Conservation (phyloP, 345 rosid genomes). For the Citrus sinensis region DNA sequence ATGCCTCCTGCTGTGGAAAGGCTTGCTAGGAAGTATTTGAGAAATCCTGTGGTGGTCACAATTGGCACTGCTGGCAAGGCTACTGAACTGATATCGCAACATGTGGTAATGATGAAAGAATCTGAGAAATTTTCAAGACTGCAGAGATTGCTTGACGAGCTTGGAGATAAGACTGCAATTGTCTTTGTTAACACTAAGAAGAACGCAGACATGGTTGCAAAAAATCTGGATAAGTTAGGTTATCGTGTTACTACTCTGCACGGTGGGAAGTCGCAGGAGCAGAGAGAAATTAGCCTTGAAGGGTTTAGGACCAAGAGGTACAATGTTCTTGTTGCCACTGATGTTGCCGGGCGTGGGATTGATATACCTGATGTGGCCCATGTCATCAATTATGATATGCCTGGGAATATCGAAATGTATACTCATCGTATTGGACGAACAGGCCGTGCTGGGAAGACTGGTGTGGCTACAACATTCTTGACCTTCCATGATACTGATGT, state of each 20-base stretch:
- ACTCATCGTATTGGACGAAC: slow-evolving; percentile 97
- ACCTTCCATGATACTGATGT: slow-evolving; percentile 78
- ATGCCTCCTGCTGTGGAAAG: slow-evolving; percentile 97
- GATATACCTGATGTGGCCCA: slow-evolving; percentile 96
- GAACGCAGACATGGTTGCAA: slow-evolving; percentile 71
- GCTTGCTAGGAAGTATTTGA: slow-evolving; percentile 88
- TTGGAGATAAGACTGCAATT: slow-evolving; percentile 82
- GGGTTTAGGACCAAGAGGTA: slow-evolving; percentile 87
- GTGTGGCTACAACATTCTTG: slow-evolving; percentile 89
- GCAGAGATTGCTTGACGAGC: slow-evolving; percentile 79
- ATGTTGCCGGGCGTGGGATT: slow-evolving; percentile 94
- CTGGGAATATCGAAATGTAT: slow-evolving; percentile 78
- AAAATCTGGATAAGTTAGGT: slow-evolving; percentile 81
- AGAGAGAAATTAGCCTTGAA: slow-evolving; percentile 89
- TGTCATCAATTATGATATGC: slow-evolving; percentile 94
- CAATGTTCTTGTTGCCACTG: slow-evolving; percentile 92
- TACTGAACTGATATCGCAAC: slow-evolving; percentile 83
- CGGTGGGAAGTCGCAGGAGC: slow-evolving; percentile 95
- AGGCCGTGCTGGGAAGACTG: slow-evolving; percentile 95
- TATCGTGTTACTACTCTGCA: slow-evolving; percentile 90
- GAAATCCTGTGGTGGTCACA: slow-evolving; percentile 94
- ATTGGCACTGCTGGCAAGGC: slow-evolving; percentile 97
- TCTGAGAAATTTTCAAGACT: slow-evolving; percentile 66
- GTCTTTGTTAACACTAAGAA: slow-evolving; percentile 93
- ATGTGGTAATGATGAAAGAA: slow-evolving; percentile 85